Percentiles rank a stretch among this genome's conserved stretches.
These are phyloP conservation scores for Lepidopterella palustris DNA, from an alignment of 495 filamentous ascomycete species.

Conservation along the genomic window DNA sequence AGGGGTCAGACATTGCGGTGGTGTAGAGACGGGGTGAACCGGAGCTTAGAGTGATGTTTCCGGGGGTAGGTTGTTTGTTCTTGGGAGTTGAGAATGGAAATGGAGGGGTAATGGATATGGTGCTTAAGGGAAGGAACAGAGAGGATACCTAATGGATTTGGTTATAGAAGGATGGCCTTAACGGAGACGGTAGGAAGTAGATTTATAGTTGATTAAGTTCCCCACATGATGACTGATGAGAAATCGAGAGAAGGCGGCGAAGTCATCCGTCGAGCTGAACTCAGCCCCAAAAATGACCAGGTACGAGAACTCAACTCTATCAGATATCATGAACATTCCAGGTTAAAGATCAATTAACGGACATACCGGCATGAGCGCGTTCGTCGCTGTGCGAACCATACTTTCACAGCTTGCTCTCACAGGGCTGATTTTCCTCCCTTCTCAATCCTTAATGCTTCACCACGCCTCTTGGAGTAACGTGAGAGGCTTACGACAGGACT, in stretches of 20 bases:
- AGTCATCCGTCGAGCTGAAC: conserved; percentile 12
- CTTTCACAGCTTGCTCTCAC: not conserved
- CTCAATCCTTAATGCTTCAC: too few relatives aligned
- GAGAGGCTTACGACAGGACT: too few relatives aligned
- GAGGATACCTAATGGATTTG: not conserved
- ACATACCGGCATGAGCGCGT: too few relatives aligned
- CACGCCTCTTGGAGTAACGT: too few relatives aligned
- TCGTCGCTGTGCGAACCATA: too few relatives aligned
- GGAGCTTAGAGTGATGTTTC: not conserved
- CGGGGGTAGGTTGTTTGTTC: not conserved
- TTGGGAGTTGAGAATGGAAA: not conserved
- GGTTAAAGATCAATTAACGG: not conserved
- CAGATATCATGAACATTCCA: not conserved
- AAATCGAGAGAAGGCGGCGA: conserved; percentile 10
- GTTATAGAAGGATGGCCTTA: too few relatives aligned
- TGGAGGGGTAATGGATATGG: too few relatives aligned
- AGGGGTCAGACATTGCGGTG: conserved; percentile 45
- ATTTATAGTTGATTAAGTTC: not conserved
- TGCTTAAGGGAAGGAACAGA: not conserved
- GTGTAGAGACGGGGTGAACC: not conserved
- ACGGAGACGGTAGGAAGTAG: not conserved
- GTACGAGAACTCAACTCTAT: not conserved
- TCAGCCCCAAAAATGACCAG: conserved; percentile 13
- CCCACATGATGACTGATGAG: conserved; percentile 12
- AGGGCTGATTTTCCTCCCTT: not conserved